Percentiles rank a stretch among this genome's conserved stretches.
phyloP scores from a whole-genome alignment of 352 stramenopile species.

The Pilasporangium apinafurcum region DNA sequence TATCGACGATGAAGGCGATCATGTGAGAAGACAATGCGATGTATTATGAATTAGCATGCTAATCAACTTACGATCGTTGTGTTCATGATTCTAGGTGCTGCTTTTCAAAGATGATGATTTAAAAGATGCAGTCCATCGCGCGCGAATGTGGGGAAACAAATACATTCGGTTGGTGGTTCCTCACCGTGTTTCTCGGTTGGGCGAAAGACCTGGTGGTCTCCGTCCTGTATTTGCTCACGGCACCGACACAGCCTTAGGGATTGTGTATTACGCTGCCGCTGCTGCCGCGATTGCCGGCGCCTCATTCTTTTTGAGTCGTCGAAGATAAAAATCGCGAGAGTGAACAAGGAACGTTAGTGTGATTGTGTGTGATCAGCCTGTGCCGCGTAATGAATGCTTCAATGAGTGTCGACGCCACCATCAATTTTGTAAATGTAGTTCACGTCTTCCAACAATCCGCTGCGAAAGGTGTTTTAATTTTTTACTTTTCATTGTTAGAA shows the following conservation, averaged over 20 bases:
- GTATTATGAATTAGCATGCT: not conserved
- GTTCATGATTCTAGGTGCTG: slow-evolving; percentile 31
- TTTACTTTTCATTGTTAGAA: not conserved
- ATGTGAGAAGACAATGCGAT: slow-evolving; percentile 8
- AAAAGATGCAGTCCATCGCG: slow-evolving; percentile 70
- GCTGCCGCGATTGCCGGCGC: slow-evolving; percentile 69
- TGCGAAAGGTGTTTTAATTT: too few species aligned
- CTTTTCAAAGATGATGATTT: slow-evolving; percentile 77
- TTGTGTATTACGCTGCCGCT: slow-evolving; percentile 75
- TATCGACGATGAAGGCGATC: slow-evolving; percentile 78
- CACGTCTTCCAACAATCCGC: not conserved
- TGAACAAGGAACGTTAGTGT: not conserved
- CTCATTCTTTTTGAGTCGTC: slow-evolving; percentile 74
- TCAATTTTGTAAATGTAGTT: slow-evolving; percentile 2
- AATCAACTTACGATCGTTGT: not conserved
- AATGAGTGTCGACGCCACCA: not conserved
- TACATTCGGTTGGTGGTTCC: slow-evolving; percentile 73
- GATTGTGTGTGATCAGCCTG: too few species aligned
- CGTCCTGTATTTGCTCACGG: slow-evolving; percentile 33
- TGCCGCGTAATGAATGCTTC: too few species aligned
- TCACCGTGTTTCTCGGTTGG: slow-evolving; percentile 23
- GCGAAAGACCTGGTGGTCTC: slow-evolving; percentile 15
- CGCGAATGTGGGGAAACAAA: slow-evolving; percentile 77
- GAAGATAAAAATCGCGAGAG: slow-evolving; percentile 22
- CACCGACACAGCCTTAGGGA: slow-evolving; percentile 49